These are phyloP conservation scores for Casuarina glauca DNA, from an alignment of 306 rosid species.

Conservation along the genomic window DNA sequence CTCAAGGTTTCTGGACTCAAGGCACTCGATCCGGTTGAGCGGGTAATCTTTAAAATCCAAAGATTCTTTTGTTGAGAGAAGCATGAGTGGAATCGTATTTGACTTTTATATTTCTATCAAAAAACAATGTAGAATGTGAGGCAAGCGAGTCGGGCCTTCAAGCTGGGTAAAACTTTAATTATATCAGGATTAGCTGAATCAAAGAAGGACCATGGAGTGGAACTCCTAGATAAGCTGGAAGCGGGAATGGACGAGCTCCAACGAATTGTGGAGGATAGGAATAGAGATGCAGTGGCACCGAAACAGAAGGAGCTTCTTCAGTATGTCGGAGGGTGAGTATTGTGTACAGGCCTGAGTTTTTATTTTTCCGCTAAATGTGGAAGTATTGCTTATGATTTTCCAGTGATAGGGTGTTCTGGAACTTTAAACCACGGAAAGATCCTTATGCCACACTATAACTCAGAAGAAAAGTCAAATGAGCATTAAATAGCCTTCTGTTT, in stretches of 20 bases:
- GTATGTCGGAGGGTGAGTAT: constrained; percentile 81
- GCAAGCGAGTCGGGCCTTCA: constrained; percentile 80
- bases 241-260: constrained; percentile 87
- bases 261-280: constrained; percentile 68
- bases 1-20: constrained; percentile 83
- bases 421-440: constrained; percentile 9
- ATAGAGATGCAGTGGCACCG: constrained; percentile 71
- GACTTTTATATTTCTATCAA: constrained; percentile 22
- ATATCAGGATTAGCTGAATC: constrained; percentile 83
- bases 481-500: not conserved
- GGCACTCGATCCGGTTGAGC: constrained; percentile 89
- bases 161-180: constrained; percentile 79
- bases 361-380: not conserved
- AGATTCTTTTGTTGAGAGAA: not conserved
- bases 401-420: not conserved
- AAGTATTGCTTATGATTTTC: constrained; percentile 9
- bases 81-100: constrained; percentile 10
- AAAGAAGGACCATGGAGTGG: constrained; percentile 85
- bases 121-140: constrained; percentile 63
- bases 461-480: constrained; percentile 19
- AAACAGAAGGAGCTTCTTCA: constrained; percentile 93
- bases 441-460: not conserved
- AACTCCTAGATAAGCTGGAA: constrained; percentile 77
- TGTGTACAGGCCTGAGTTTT: constrained; percentile 5
- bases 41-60: constrained; percentile 50